Evolutionary conservation across 805 yeast species (phyloP).

Genomic region (Metschnikowia arizonensis): DNA sequence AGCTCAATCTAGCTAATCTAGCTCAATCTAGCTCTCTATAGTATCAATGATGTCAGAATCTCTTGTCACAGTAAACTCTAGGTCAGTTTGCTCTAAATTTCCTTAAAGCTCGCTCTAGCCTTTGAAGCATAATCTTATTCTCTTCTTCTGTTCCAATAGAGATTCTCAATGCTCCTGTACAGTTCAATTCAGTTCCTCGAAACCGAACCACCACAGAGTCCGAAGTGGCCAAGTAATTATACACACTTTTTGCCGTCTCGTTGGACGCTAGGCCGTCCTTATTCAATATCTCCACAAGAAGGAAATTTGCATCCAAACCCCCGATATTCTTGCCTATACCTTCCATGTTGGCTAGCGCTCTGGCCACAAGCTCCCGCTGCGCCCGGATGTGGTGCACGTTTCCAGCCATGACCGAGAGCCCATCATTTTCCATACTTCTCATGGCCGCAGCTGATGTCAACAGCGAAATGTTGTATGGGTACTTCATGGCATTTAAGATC

Average conservation of each 20-base stretch:
- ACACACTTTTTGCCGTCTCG: slow-evolving; percentile 60
- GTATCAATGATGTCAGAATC: too few relatives aligned
- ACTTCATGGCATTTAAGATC: slow-evolving; percentile 84
- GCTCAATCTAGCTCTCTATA: too few relatives aligned
- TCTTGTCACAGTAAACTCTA: too few relatives aligned
- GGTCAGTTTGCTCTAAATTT: slow-evolving; percentile 12
- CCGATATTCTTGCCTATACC: slow-evolving; percentile 77
- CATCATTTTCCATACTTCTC: slow-evolving; percentile 61
- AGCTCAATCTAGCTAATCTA: too few relatives aligned
- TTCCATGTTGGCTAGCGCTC: slow-evolving; percentile 50
- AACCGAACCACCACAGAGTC: slow-evolving; percentile 82
- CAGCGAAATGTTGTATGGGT: slow-evolving; percentile 90
- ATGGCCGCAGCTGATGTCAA: slow-evolving; percentile 71
- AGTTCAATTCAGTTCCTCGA: slow-evolving; percentile 87
- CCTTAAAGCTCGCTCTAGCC: slow-evolving; percentile 33
- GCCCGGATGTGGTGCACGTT: slow-evolving; percentile 46
- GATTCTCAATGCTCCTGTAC: slow-evolving; percentile 81
- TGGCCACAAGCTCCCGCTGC: slow-evolving; percentile 55
- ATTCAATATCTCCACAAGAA: slow-evolving; percentile 68
- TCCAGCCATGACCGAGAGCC: slow-evolving; percentile 55
- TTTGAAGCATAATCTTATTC: slow-evolving; percentile 53
- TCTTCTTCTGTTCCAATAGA: slow-evolving; percentile 84
- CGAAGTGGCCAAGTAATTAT: slow-evolving; percentile 64
- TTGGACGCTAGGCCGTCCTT: slow-evolving; percentile 61
- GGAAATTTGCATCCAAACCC: slow-evolving; percentile 80